Evolutionary conservation across 225 moss, liverwort and hornwort genomes (phyloP).

Genomic region (Thuidium tamariscinum): DNA sequence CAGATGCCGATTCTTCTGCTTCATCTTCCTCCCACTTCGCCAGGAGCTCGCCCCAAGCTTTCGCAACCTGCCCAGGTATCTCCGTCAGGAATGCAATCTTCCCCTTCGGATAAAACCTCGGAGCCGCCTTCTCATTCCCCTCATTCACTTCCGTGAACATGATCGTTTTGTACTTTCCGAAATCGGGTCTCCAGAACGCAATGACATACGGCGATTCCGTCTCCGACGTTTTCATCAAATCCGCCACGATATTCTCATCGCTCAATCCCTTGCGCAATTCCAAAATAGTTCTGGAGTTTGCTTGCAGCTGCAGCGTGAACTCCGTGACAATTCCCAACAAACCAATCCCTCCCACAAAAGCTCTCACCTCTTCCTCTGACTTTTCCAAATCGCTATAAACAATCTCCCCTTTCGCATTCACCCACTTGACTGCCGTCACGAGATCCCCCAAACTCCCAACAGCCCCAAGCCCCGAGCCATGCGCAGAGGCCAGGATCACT

Average conservation of each 20-base stretch:
- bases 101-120: constrained; percentile 19
- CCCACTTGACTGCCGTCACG: constrained; percentile 39
- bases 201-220: constrained; percentile 31
- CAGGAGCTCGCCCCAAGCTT: neutral
- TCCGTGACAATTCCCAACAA: constrained; percentile 38
- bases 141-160: constrained; percentile 2
- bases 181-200: constrained; percentile 44
- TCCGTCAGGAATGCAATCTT: neutral
- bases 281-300: constrained; percentile 24
- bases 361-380: constrained; percentile 23
- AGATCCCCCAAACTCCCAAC: constrained; percentile 21
- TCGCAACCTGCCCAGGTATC: neutral
- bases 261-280: constrained; percentile 14
- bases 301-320: constrained; percentile 38
- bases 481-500: constrained; percentile 31
- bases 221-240: constrained; percentile 4
- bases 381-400: constrained; percentile 14
- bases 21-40: constrained; percentile 7
- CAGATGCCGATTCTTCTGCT: constrained; percentile 21
- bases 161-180: constrained; percentile 13
- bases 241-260: constrained; percentile 27
- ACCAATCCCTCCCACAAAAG: constrained; percentile 25
- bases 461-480: constrained; percentile 33
- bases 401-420: constrained; percentile 39
- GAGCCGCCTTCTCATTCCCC: neutral